Evolutionary conservation across 495 filamentous ascomycete genomes (phyloP).

Genomic region (Talaromyces proteolyticus): DNA sequence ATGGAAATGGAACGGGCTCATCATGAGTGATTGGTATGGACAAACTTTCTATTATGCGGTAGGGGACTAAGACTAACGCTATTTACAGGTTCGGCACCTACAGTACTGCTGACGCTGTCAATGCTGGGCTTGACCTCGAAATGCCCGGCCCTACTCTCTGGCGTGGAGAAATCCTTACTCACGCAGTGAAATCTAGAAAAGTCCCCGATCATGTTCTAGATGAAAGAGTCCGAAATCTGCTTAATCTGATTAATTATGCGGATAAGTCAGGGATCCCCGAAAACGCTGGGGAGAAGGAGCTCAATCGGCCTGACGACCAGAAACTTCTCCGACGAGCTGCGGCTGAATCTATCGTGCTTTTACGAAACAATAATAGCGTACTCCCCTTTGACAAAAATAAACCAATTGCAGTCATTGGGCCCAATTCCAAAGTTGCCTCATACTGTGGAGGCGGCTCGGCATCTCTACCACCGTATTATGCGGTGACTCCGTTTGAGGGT

Average conservation of each 20-base stretch:
- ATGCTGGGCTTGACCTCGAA: conserved; percentile 67
- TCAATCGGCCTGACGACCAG: conserved; percentile 61
- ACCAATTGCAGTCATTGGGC: conserved; percentile 70
- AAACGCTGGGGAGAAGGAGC: conserved; percentile 53
- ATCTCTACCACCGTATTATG: conserved; percentile 74
- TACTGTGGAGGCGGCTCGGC: conserved; percentile 80
- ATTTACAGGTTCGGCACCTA: conserved; percentile 53
- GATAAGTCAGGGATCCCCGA: conserved; percentile 55
- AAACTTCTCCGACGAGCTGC: conserved; percentile 61
- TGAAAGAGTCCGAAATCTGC: conserved; percentile 54
- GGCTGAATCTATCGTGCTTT: conserved; percentile 66
- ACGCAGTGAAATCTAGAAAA: conserved; percentile 55
- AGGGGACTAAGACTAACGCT: not conserved
- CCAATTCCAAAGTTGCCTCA: conserved; percentile 70
- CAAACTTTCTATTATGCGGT: not conserved
- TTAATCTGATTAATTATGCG: conserved; percentile 59
- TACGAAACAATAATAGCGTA: conserved; percentile 66
- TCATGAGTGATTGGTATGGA: conserved; percentile 70
- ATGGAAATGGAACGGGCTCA: conserved; percentile 63
- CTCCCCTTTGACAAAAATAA: conserved; percentile 60
- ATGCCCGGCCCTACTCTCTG: conserved; percentile 68
- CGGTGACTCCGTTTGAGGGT: conserved; percentile 61
- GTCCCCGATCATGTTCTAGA: conserved; percentile 52
- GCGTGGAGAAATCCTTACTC: conserved; percentile 53
- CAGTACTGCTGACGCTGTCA: conserved; percentile 57